Evolutionary conservation across 2,329 filamentous ascomycete genomes (phyloP).

Genomic region (Fusarium sp.): DNA sequence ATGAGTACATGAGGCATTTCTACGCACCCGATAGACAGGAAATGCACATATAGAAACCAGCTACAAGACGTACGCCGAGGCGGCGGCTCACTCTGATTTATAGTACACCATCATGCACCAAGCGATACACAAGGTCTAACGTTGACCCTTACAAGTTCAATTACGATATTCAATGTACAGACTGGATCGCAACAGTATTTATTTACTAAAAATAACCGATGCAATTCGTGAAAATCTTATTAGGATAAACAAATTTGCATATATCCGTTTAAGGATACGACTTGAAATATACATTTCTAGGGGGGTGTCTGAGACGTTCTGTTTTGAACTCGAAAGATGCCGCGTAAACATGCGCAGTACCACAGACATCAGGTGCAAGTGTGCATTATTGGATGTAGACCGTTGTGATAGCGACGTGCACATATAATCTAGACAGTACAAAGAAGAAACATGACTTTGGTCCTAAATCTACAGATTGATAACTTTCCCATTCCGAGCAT

Average conservation of each 20-base stretch:
- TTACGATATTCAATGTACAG: not conserved
- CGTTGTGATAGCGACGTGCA: slow-evolving; percentile 2
- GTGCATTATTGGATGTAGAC: not conserved
- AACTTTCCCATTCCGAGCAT: not conserved
- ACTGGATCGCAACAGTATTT: not conserved
- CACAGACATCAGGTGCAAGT: not conserved
- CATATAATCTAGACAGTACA: slow-evolving; percentile 19
- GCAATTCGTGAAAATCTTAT: not conserved
- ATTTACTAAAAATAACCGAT: not conserved
- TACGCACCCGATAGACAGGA: slow-evolving; percentile 5
- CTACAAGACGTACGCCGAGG: slow-evolving; percentile 11
- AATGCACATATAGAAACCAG: slow-evolving; percentile 15
- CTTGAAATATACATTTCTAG: not conserved
- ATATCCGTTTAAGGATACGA: not conserved
- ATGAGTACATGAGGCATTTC: slow-evolving; percentile 1
- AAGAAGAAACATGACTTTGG: not conserved
- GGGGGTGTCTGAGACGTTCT: not conserved
- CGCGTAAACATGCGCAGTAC: not conserved
- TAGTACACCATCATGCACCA: slow-evolving; percentile 7
- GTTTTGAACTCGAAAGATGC: not conserved
- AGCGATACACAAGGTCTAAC: not conserved
- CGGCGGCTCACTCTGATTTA: slow-evolving; percentile 16
- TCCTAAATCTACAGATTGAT: not conserved
- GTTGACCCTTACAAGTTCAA: not conserved
- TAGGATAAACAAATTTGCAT: not conserved